Percentiles rank a stretch among this genome's conserved stretches.
Evolutionary conservation across 768 basidiomycete species (phyloP).

Genomic region (Leucogyrophana mollusca): DNA sequence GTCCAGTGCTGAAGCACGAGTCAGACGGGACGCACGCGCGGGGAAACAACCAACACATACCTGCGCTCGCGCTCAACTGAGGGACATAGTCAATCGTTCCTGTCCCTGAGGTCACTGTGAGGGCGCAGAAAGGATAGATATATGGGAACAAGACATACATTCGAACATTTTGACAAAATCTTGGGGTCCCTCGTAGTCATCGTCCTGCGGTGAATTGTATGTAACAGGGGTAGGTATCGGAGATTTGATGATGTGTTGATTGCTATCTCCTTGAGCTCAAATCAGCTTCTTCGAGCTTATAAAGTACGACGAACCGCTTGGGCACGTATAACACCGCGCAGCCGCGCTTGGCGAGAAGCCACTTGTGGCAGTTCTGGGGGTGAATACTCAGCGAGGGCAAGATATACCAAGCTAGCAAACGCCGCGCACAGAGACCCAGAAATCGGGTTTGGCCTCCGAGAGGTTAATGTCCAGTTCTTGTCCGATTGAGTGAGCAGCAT

Average conservation of each 20-base stretch:
- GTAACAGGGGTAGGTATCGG: slow-evolving; percentile 54
- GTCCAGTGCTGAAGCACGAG: slow-evolving; percentile 50
- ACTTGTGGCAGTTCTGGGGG: slow-evolving; percentile 79
- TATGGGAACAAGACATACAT: slow-evolving; percentile 25
- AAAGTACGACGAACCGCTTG: slow-evolving; percentile 37
- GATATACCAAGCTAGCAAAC: neutral
- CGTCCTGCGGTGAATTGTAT: slow-evolving; percentile 49
- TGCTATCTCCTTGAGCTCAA: slow-evolving; percentile 35
- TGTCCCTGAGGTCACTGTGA: slow-evolving; percentile 44
- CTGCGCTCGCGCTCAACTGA: slow-evolving; percentile 52
- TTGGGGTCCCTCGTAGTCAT: slow-evolving; percentile 22
- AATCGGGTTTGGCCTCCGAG: slow-evolving; percentile 58
- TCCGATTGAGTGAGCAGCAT: slow-evolving; percentile 79
- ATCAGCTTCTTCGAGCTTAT: neutral
- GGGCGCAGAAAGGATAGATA: neutral
- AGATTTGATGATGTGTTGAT: slow-evolving; percentile 61
- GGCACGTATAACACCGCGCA: slow-evolving; percentile 77
- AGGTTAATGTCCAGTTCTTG: slow-evolving; percentile 66
- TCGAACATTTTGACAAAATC: slow-evolving; percentile 53
- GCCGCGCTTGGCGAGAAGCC: slow-evolving; percentile 71
- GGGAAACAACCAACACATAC: slow-evolving; percentile 28
- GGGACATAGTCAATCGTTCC: slow-evolving; percentile 60
- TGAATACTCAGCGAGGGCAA: neutral
- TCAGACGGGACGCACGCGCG: neutral
- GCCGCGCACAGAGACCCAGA: slow-evolving; percentile 65